phyloP scores from a whole-genome alignment of 1,284 basidiomycete genomes.

The Athelia psychrophila region DNA sequence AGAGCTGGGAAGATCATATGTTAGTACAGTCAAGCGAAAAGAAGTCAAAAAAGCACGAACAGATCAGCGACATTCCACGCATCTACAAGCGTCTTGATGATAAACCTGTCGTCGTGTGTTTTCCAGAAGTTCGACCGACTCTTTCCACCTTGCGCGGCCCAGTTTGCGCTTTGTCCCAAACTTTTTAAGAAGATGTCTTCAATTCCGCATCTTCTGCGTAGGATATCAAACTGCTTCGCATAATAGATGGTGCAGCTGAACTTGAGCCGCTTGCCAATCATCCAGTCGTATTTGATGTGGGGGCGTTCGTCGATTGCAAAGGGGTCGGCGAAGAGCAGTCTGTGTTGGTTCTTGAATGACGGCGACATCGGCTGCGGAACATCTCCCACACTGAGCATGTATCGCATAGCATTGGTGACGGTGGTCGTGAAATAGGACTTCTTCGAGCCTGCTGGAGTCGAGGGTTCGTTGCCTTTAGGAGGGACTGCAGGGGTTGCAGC shows the following conservation, averaged over 20 bases:
- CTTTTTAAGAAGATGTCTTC: slow-evolving; percentile 61
- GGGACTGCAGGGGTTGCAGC: slow-evolving; percentile 15
- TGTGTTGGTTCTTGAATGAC: slow-evolving; percentile 38
- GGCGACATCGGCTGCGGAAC: slow-evolving; percentile 27
- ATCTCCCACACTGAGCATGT: slow-evolving; percentile 41
- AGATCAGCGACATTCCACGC: slow-evolving; percentile 83
- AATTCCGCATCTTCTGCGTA: slow-evolving; percentile 65
- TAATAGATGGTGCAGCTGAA: slow-evolving; percentile 80
- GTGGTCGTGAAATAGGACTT: slow-evolving; percentile 41
- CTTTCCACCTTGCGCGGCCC: slow-evolving; percentile 72
- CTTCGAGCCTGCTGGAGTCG: slow-evolving; percentile 4
- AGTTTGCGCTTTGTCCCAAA: slow-evolving; percentile 58
- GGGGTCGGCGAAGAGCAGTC: slow-evolving; percentile 41
- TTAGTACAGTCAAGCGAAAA: slow-evolving; percentile 4
- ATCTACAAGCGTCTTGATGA: slow-evolving; percentile 80
- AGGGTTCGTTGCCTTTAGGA: not conserved
- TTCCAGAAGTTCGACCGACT: slow-evolving; percentile 78
- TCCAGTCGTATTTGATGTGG: slow-evolving; percentile 80
- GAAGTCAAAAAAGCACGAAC: slow-evolving; percentile 39
- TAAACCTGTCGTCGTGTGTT: slow-evolving; percentile 70
- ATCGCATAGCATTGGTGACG: slow-evolving; percentile 57
- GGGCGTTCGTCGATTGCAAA: slow-evolving; percentile 60
- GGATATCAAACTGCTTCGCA: slow-evolving; percentile 70
- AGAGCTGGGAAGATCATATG: slow-evolving; percentile 45
- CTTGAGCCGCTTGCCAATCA: slow-evolving; percentile 65